Evolutionary conservation across 2,329 filamentous ascomycete species (phyloP), one percentile per base, ranked within the genome.

Genomic region (Pseudogymnoascus sp.): DNA sequence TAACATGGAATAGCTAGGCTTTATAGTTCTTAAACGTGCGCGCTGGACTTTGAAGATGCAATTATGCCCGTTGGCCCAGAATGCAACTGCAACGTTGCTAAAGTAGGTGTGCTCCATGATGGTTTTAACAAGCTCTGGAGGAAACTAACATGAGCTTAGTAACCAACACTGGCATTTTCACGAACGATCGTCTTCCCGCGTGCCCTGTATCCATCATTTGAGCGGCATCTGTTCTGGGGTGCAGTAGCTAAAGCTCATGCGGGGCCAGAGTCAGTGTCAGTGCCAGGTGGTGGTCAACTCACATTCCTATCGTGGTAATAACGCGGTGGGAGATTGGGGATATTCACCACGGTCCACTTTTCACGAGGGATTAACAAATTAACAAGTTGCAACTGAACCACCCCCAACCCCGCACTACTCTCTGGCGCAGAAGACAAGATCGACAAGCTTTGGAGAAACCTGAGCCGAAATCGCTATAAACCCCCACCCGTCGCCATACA

Each of bases 381-480:
- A 28, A 21, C 21, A 21, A n/a, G 44, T 53, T 53, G 23, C 23
- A 53, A 12, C 47, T 25, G 47, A 53, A 53, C 25, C 25, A 16
- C 16, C 25, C 3, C 47, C 50, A 56, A 56, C 50, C 47, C 50
- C 50, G 25, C 50, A 56, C 28, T 56, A 5, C 25, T 56, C 50
- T 12, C 25, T 25, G 28, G 7, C 50, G n/a, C 1, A 18, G 50
- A 56, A 33, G 50, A 56, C 5, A 56, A 56, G 28, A 56, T 56
- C 50, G 25, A 28, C 50, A 56, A 33, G 28, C n/a, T 56, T 56
- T 33, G 28, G 50, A 56, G 50, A 33, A 56, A 56, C 28, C 35
- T 12, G n/a, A 56, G 28, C 50, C 28, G 28, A 56, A 35, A n/a
- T 56, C 50, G 50, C 50, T 56, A 56, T 56, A 56, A 56, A 33